Percentiles rank a stretch among this genome's conserved stretches.
Conservation (phyloP, 352 stramenopile genomes). For the Globisporangium cederbergense region DNA sequence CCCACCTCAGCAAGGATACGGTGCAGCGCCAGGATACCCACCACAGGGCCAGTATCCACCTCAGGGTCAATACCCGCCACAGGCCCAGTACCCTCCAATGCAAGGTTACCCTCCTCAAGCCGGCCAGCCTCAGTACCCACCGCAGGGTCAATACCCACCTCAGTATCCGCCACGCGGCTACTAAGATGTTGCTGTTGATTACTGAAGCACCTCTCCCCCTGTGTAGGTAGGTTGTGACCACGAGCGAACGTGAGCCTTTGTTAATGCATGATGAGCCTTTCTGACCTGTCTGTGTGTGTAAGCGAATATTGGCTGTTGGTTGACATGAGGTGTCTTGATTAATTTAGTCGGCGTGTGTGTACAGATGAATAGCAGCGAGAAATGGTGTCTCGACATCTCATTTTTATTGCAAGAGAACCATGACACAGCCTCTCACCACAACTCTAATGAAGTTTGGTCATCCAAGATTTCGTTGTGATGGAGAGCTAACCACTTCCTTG, state of each 20-base stretch:
- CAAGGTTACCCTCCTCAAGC: constrained; percentile 32
- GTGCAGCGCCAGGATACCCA: constrained; percentile 13
- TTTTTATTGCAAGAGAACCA: no score
- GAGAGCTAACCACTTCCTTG: no score
- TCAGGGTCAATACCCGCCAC: constrained; percentile 22
- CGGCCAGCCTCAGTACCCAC: constrained; percentile 18
- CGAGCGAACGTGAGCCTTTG: not conserved
- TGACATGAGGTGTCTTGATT: not conserved
- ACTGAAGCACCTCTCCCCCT: not conserved
- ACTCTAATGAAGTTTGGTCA: no score
- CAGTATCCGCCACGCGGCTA: constrained; percentile 28
- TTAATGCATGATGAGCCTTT: not conserved
- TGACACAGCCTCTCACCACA: no score
- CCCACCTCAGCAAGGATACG: not conserved
- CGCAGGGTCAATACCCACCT: constrained; percentile 27
- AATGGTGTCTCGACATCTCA: not conserved
- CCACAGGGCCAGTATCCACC: constrained; percentile 15
- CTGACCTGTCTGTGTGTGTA: not conserved
- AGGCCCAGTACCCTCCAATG: constrained; percentile 21
- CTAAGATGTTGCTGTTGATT: not conserved
- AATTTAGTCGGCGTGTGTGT: no score
- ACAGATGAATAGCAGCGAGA: no score
- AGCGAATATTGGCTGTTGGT: not conserved
- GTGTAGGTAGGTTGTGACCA: not conserved
- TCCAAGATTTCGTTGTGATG: no score